These are phyloP conservation scores for Asterionellopsis glacialis DNA, from an alignment of 108 stramenopile genomes.

Conservation along the genomic window DNA sequence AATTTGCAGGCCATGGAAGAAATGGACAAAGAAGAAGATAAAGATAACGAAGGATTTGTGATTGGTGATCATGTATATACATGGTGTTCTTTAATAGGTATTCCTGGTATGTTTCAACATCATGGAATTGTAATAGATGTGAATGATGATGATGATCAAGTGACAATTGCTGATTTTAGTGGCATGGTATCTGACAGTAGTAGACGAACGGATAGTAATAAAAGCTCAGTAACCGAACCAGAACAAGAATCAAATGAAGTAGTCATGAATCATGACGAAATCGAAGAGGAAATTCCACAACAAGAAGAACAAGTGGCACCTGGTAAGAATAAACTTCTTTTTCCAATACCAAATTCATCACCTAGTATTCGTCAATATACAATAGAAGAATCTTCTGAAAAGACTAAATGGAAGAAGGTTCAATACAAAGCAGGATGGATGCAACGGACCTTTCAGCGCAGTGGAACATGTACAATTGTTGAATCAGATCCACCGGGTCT, in stretches of 20 bases:
- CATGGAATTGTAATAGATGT: conserved; percentile 42
- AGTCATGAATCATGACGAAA: not conserved
- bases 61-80: conserved; percentile 45
- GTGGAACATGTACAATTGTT: conserved; percentile 23
- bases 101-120: conserved; percentile 42
- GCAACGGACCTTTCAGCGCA: conserved; percentile 20
- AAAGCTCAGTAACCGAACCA: no score
- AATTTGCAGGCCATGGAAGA: no score
- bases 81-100: conserved; percentile 29
- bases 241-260: not conserved
- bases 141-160: not conserved
- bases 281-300: not conserved
- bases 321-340: no score
- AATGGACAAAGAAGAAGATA: not conserved
- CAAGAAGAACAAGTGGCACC: no score
- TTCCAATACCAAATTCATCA: not conserved
- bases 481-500: conserved; percentile 30
- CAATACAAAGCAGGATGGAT: conserved; percentile 29
- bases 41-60: conserved; percentile 1
- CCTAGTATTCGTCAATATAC: no score
- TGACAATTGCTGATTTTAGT: conserved; percentile 1
- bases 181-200: not conserved
- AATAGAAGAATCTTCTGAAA: no score
- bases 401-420: conserved; percentile 30
- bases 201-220: no score